Percentiles rank a stretch among this genome's conserved stretches.
These are phyloP conservation scores for Cryphonectria japonica DNA, from an alignment of 2,329 filamentous ascomycete genomes.

Conservation along the genomic window DNA sequence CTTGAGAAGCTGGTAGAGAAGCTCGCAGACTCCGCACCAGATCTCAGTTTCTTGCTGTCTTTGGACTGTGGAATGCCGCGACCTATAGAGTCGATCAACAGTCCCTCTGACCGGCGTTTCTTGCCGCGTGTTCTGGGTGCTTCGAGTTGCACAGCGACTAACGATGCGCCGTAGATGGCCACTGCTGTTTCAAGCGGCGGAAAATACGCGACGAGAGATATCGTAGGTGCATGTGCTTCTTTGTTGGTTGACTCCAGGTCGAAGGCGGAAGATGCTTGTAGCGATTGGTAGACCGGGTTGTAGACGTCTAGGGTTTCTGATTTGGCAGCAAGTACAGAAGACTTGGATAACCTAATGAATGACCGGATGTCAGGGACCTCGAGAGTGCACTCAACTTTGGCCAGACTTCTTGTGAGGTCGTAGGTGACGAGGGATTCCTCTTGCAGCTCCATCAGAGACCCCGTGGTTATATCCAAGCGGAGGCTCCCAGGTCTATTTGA, in stretches of 20 bases:
- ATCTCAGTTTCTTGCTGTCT: conserved; percentile 39
- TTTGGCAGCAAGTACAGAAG: conserved; percentile 67
- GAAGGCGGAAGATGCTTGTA: conserved; percentile 55
- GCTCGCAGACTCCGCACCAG: conserved; percentile 33
- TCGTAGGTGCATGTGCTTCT: conserved; percentile 37
- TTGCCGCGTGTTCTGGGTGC: conserved; percentile 59
- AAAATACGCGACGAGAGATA: conserved; percentile 63
- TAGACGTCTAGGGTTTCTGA: conserved; percentile 62
- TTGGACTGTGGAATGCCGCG: conserved; percentile 57
- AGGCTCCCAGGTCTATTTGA: conserved; percentile 37
- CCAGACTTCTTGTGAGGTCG: conserved; percentile 65
- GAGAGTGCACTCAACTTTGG: conserved; percentile 61
- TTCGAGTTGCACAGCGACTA: conserved; percentile 73
- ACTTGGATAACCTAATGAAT: conserved; percentile 68
- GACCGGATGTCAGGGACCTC: conserved; percentile 57
- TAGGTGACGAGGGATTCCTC: conserved; percentile 61
- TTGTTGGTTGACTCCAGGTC: conserved; percentile 43
- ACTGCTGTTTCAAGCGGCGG: conserved; percentile 68
- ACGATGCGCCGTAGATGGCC: conserved; percentile 63
- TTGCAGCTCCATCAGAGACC: conserved; percentile 64
- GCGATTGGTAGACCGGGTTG: conserved; percentile 69
- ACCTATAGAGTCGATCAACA: conserved; percentile 75
- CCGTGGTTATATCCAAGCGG: conserved; percentile 65
- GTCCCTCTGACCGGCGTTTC: conserved; percentile 60
- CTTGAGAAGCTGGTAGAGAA: conserved; percentile 46